A percentile compares a stretch with the other conserved stretches of the same genome.
Evolutionary conservation across 139 green algal genomes (phyloP).

Genomic region (Haematococcus lacustris): DNA sequence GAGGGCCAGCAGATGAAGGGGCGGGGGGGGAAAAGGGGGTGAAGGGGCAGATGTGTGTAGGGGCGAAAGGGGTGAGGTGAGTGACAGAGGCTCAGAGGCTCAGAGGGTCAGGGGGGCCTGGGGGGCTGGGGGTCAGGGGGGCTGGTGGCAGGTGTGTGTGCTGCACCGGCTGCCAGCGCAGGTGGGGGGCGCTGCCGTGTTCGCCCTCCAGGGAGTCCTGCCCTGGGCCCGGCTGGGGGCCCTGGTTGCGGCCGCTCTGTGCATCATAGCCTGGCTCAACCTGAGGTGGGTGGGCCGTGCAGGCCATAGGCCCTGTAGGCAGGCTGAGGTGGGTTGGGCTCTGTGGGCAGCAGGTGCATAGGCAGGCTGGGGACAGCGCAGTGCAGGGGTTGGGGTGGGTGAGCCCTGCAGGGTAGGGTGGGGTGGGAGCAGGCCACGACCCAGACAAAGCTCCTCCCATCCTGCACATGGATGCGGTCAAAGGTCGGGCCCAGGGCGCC

Average conservation of each 20-base stretch:
- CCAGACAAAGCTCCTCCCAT: background rate
- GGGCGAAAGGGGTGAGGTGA: too few species aligned
- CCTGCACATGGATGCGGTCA: background rate
- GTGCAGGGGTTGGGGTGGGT: too few species aligned
- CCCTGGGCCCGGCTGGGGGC: constrained; percentile 19
- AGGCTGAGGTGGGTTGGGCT: background rate
- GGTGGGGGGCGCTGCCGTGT: constrained; percentile 61
- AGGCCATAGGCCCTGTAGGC: background rate
- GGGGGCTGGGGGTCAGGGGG: too few species aligned
- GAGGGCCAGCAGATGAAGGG: too few species aligned
- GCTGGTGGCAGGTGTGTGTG: background rate
- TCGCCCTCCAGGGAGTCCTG: constrained; percentile 33
- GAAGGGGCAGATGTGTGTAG: too few species aligned
- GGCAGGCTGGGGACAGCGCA: too few species aligned
- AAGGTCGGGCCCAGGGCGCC: too few species aligned
- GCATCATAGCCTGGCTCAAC: constrained; percentile 96
- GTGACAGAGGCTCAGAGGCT: too few species aligned
- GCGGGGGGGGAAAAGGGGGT: too few species aligned
- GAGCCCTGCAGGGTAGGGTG: too few species aligned
- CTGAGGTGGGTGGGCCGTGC: constrained; percentile 52
- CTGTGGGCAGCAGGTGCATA: background rate
- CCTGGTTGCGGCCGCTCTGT: constrained; percentile 52
- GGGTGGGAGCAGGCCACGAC: background rate
- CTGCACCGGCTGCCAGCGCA: too few species aligned
- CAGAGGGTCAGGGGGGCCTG: too few species aligned